These are phyloP conservation scores for Solanum virginianum DNA, from an alignment of 257 asterid species.

Conservation along the genomic window DNA sequence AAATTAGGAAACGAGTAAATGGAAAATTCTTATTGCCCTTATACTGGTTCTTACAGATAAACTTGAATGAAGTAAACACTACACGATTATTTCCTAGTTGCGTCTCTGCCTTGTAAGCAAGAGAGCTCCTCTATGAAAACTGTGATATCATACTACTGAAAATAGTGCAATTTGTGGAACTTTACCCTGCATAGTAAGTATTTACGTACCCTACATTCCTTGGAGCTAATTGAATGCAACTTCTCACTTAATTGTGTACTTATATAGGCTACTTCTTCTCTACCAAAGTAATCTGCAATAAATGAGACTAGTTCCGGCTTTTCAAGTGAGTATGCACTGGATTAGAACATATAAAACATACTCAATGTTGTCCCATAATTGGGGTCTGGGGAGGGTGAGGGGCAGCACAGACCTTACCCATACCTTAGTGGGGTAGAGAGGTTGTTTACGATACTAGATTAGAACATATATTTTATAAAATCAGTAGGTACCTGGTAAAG, in stretches of 20 bases:
- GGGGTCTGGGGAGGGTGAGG: not conserved
- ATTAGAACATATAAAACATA: not conserved
- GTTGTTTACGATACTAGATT: not conserved
- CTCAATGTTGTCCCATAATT: not conserved
- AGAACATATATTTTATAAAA: not conserved
- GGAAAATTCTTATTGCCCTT: not conserved
- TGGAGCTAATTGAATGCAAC: not conserved
- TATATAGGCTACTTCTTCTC: not conserved
- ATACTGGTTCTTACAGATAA: not conserved
- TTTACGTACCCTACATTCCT: not conserved
- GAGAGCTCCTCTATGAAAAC: not conserved
- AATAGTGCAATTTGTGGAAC: not conserved
- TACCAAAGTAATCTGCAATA: not conserved
- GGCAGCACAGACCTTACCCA: not conserved
- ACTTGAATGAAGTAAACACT: not conserved
- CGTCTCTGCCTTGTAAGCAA: not conserved
- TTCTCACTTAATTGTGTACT: not conserved
- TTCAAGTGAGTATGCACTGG: not conserved
- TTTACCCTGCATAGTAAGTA: not conserved
- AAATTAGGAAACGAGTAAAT: not conserved
- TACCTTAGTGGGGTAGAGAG: not conserved
- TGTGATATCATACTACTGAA: not conserved
- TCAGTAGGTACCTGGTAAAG: slow-evolving; percentile 59
- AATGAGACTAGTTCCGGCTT: not conserved
- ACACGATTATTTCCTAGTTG: not conserved